Base-by-base conservation (phyloP, 148 eudicot genomes). In the Spergularia marina region DNA sequence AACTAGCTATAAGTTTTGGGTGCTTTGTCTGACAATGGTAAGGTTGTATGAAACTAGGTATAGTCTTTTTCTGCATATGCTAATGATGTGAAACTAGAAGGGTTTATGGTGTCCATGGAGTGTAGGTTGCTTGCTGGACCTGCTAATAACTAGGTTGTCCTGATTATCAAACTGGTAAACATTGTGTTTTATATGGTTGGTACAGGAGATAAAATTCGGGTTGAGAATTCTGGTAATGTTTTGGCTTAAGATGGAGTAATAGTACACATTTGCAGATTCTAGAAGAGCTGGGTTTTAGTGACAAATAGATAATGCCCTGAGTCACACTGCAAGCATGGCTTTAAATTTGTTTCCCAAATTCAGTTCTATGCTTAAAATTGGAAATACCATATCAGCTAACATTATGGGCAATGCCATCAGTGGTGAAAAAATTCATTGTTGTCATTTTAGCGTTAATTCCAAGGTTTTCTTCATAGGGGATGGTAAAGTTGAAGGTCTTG, bases 111-210 rank as follows among this genome's bases (percentile, higher is more conserved):
- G 41, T 34, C 51, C 68, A 8, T 65, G 23, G 6, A 39, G 68
- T 39, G 7, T 63, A 8, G 7, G 6, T 23, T 40, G 51, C 18
- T 65, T 40, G 68, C 17, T 40, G 68, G 68, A 40, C 40, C 17
- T 39, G 23, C 52, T 39, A 65, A 9, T 41, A 13, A 2, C 13
- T 21, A 21, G 36, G n/a, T 59, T 59, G 36, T 21, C 34, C 34
- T 59, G 21, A 59, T 59, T 59, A 20, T 20, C 25, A 59, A 59
- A 59, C 36, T 59, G 25, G 64, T 59, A 59, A 59, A 59, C 64
- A 59, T 59, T 23, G 64, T 23, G 64, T 59, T 23, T 21, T 59
- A 59, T 25, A 30, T 23, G 64, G 12, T 20, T 11, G 64, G 12
- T 59, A 12, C n/a, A n/a, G n/a, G n/a, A n/a, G n/a, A n/a, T n/a